A percentile compares a stretch with the other conserved stretches of the same genome.
These are phyloP conservation scores for Tirmania nivea DNA, from an alignment of 495 filamentous ascomycete genomes.

Conservation along the genomic window DNA sequence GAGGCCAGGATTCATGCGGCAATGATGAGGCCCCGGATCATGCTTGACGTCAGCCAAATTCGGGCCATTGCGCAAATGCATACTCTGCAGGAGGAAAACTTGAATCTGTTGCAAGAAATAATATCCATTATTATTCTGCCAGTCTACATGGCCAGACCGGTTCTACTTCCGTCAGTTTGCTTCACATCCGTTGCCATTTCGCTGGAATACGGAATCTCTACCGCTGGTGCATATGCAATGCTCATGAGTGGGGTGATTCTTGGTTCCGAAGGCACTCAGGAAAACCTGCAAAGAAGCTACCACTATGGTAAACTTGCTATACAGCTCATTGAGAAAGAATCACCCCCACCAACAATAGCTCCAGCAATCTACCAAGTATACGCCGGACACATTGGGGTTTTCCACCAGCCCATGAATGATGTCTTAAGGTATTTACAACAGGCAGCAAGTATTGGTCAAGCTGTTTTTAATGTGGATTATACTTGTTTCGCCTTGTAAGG, in stretches of 20 bases:
- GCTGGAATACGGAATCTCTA: slow-evolving; percentile 17
- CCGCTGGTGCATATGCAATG: slow-evolving; percentile 16
- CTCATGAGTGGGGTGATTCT: slow-evolving; percentile 19
- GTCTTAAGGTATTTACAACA: slow-evolving; percentile 16
- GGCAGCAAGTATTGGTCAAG: slow-evolving; percentile 13
- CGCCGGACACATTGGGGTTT: slow-evolving; percentile 18
- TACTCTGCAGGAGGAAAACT: slow-evolving; percentile 15
- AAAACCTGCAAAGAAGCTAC: slow-evolving; percentile 12
- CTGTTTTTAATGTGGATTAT: slow-evolving; percentile 20
- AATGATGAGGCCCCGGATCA: slow-evolving; percentile 18
- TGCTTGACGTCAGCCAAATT: slow-evolving; percentile 15
- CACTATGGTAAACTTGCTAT: slow-evolving; percentile 18
- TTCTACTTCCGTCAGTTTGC: slow-evolving; percentile 16
- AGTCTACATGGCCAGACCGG: slow-evolving; percentile 17
- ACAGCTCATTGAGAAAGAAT: slow-evolving; percentile 14
- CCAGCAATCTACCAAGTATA: slow-evolving; percentile 19
- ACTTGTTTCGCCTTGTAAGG: slow-evolving; percentile 17
- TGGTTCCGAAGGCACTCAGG: slow-evolving; percentile 13
- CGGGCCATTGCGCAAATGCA: slow-evolving; percentile 15
- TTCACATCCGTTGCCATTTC: slow-evolving; percentile 19
- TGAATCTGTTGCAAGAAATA: slow-evolving; percentile 18
- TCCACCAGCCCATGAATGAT: slow-evolving; percentile 17
- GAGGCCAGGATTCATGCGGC: slow-evolving; percentile 14
- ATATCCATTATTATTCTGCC: slow-evolving; percentile 17
- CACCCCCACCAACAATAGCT: slow-evolving; percentile 11